Percentiles rank a stretch among this genome's conserved stretches.
Evolutionary conservation across 441 rosid species (phyloP).

Genomic region (Populus hybrid): DNA sequence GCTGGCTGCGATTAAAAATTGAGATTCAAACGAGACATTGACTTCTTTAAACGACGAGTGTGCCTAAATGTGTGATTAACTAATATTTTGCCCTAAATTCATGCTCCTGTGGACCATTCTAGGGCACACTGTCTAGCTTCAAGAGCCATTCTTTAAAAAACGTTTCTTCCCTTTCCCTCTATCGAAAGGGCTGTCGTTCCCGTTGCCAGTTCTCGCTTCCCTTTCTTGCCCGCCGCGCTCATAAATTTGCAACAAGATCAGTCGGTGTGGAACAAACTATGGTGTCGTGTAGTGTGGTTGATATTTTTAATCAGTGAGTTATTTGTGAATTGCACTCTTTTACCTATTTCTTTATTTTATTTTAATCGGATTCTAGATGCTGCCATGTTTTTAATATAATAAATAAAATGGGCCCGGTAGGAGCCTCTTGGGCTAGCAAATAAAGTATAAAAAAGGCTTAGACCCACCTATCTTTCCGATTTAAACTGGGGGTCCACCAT

Average conservation of each 20-base stretch:
- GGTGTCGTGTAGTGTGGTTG: too few species aligned
- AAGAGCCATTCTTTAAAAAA: neutral
- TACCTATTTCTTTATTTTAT: neutral
- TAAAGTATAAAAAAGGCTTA: neutral
- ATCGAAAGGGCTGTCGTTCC: neutral
- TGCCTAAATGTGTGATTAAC: neutral
- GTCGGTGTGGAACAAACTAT: neutral
- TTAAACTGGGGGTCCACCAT: constrained; percentile 1
- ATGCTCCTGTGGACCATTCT: neutral
- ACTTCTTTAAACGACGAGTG: neutral
- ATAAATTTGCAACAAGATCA: neutral
- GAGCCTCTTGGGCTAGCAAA: constrained; percentile 17
- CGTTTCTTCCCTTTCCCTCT: too few species aligned
- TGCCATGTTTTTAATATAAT: neutral
- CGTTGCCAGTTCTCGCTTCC: neutral
- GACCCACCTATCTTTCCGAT: constrained; percentile 4
- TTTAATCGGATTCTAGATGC: neutral
- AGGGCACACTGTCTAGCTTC: neutral
- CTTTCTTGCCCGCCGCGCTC: too few species aligned
- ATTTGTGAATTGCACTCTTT: neutral
- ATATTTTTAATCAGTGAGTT: too few species aligned
- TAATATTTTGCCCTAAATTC: neutral
- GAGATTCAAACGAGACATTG: neutral
- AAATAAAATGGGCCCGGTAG: neutral
- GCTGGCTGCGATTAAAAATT: neutral